Base-by-base conservation (phyloP, 306 rosid genomes). In the Ziziphus jujuba region DNA sequence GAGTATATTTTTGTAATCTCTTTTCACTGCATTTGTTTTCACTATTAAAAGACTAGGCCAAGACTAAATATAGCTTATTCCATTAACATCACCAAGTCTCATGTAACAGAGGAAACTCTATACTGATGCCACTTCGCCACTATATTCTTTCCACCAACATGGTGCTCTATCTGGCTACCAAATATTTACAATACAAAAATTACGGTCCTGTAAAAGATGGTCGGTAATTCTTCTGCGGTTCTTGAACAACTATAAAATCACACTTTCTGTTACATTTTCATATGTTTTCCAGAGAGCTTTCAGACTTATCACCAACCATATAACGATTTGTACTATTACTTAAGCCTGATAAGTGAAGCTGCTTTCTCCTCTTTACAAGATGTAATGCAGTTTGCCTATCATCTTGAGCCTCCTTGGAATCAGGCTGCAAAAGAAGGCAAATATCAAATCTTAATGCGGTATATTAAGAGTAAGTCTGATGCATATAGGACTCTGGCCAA, bases 301-400 rank as follows among this genome's bases (percentile, higher is more conserved):
- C 75, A 20, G 63, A 35, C 75, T 66, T 58, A 5, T 79, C 75
- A 25, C 76, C 72, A 19, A 84, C 83, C 1, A 40, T 52, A 43
- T 66, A 84, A 5, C 88, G 83, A 33, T 69, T 78, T 24, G 61
- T 47, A 28, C 56, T 54, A 45, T 67, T 31, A 65, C 65, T 78
- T 59, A 81, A 34, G 65, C 86, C 86, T 9, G 77, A 48, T 65
- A 73, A 76, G 48, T 92, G 95, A 59, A 92, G 95, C 64, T 87
- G 92, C 69, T 86, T 89, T 79, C 97, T 81, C 79, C 79, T 83
- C 82, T 86, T 86, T 38, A 89, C 72, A 8, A 89, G 98, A 63
- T 67, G 82, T 34, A 35, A 75, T 17, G 98, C 89, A 28, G 87
- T 75, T 67, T 65, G 71, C 73, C 85, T 80, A 76, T 89, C 98